A percentile compares a stretch with the other conserved stretches of the same genome.
Evolutionary conservation across 805 yeast genomes (phyloP).

Genomic region (Maudiozyma pseudohumilis): DNA sequence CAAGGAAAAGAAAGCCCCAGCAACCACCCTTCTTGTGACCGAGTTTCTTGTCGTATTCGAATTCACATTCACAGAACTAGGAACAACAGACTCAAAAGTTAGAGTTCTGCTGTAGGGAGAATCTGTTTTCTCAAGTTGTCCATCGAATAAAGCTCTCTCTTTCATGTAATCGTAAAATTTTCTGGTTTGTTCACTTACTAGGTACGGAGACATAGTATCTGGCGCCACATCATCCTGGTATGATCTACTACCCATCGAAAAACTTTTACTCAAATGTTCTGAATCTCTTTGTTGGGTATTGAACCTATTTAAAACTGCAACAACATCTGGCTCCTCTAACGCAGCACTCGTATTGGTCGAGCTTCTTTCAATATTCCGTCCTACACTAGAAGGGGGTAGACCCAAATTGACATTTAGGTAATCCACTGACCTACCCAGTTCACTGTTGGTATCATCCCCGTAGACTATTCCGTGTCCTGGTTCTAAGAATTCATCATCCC

Average conservation of each 20-base stretch:
- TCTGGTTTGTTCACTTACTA: conserved; percentile 20
- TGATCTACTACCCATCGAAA: no score
- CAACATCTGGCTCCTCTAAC: conserved; percentile 7
- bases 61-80: conserved; percentile 11
- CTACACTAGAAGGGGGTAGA: conserved; percentile 28
- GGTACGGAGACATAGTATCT: no score
- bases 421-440: conserved; percentile 7
- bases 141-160: conserved; percentile 16
- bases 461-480: no score
- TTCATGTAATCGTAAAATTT: conserved; percentile 23
- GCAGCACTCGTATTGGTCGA: conserved; percentile 9
- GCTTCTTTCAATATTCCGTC: conserved; percentile 15
- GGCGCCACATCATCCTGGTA: no score
- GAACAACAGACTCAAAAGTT: conserved; percentile 23
- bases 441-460: no score
- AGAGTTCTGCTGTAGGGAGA: conserved; percentile 15
- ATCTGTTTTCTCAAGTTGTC: conserved; percentile 12
- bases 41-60: background rate
- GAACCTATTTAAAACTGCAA: conserved; percentile 15
- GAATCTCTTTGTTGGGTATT: no score
- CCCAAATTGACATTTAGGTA: conserved; percentile 18
- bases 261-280: no score
- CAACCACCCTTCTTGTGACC: conserved; percentile 20
- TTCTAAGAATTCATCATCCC: conserved; percentile 24
- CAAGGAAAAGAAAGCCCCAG: conserved; percentile 25